Evolutionary conservation across 148 eudicot genomes (phyloP).

Genomic region (Gaultheria prostrata): DNA sequence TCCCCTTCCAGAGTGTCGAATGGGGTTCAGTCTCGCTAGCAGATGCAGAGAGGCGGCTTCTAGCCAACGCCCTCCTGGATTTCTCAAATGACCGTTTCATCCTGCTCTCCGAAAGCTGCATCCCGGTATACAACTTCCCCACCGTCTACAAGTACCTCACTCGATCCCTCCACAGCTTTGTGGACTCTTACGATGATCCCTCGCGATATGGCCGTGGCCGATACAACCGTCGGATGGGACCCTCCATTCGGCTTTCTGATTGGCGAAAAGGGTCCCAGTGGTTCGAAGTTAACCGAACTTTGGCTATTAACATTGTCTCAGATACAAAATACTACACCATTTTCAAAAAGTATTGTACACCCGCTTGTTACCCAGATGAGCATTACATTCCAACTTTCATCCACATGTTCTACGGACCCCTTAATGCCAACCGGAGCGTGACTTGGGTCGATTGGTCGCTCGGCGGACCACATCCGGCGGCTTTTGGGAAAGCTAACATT

Average conservation of each 20-base stretch:
- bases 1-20: conserved; percentile 50
- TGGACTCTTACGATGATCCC: conserved; percentile 68
- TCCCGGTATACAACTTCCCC: conserved; percentile 69
- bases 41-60: conserved; percentile 72
- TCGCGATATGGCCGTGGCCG: conserved; percentile 76
- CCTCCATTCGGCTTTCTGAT: conserved; percentile 49
- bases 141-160: conserved; percentile 68
- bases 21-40: conserved; percentile 75
- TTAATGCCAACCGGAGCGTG: conserved; percentile 58
- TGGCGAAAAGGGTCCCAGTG: conserved; percentile 91
- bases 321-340: conserved; percentile 60
- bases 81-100: conserved; percentile 76
- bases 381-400: conserved; percentile 72
- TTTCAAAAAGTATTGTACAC: conserved; percentile 62
- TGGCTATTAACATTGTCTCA: conserved; percentile 55
- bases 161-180: conserved; percentile 59
- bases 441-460: conserved; percentile 79
- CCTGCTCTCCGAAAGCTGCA: conserved; percentile 84
- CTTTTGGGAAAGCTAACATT: conserved; percentile 48
- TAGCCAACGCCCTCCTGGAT: conserved; percentile 84
- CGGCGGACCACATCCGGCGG: conserved; percentile 73
- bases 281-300: conserved; percentile 61
- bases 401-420: conserved; percentile 44
- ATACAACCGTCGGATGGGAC: conserved; percentile 65
- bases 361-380: conserved; percentile 83